phyloP scores from a whole-genome alignment of 2,329 filamentous ascomycete species.

The Fusarium haematococcum region DNA sequence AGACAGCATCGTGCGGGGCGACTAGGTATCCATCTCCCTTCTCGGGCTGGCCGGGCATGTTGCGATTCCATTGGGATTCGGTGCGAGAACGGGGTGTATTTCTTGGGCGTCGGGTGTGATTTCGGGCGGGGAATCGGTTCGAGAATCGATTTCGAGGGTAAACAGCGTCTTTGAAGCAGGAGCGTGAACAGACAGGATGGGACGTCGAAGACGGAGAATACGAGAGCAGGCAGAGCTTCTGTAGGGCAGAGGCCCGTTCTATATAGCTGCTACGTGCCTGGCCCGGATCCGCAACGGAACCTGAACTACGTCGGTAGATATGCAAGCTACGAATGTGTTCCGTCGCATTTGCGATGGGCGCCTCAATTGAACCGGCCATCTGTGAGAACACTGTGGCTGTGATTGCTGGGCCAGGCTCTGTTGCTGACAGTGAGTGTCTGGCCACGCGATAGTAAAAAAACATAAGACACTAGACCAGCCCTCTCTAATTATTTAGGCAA shows the following conservation, averaged over 20 bases:
- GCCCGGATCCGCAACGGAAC: background rate
- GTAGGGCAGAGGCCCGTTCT: background rate
- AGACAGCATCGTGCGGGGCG: background rate
- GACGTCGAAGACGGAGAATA: background rate
- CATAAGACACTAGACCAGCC: too few relatives aligned
- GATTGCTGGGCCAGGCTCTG: background rate
- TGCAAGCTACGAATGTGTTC: background rate
- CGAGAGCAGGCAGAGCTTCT: background rate
- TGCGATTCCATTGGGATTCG: background rate
- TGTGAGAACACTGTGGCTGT: background rate
- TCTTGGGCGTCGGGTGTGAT: background rate
- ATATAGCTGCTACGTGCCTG: background rate
- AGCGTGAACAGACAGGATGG: background rate
- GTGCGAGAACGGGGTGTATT: background rate
- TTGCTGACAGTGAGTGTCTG: background rate
- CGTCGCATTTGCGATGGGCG: background rate
- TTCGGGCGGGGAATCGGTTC: background rate
- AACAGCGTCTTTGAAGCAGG: background rate
- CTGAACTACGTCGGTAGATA: background rate
- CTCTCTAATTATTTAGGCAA: too few relatives aligned
- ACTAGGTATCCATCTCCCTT: background rate
- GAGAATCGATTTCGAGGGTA: background rate
- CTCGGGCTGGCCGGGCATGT: background rate
- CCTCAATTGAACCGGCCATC: background rate
- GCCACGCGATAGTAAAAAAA: too few relatives aligned